Base-by-base conservation (phyloP, 805 yeast species). In the Pichia pseudocactophila region DNA sequence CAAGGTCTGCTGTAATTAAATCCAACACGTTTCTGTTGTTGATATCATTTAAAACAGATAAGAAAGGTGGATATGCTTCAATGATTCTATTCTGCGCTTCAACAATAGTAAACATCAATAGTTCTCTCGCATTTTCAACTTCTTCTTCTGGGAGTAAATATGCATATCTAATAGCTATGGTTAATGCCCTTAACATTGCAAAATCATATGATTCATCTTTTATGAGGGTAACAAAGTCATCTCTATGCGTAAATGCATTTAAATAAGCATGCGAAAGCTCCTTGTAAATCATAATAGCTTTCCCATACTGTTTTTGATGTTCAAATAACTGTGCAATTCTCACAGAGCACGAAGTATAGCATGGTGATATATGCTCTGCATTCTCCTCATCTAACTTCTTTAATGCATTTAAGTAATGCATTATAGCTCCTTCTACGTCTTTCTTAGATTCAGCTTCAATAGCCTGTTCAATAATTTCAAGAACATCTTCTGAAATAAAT, bases 321-420 rank as follows among this genome's bases (percentile, higher is more conserved):
- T 87, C 96, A 58, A 75, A 83, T 80, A 85, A 78, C 54, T 87
- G 94, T 12, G 82, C 95, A 30, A 84, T 66, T 54, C 88, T 84
- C 59, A 88, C 65, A 55, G 86, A 89, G 37, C 87, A 73, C 0
- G 96, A 95, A 0, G 96, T 86, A 59, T 82, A 88, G 56, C 84
- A 92, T 56, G 85, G 92, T 39, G 76, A 65, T 31, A 81, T 52
- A 7, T 70, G 71, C 46, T 74, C 73, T 54, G 81, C 55, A 0
- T 66, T 69, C 35, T 75, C 61, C 16, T 68, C 63, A 39, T 81
- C 74, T 34, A 86, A 78, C 46, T 73, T 71, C 15, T 74, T 67
- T 30, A 88, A 62, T 0, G 90, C 92, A 50, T 81, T 82, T 18
- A 82, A 63, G 61, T 86, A 90, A 49, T 70, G 65, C 41, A 72